Evolutionary conservation across 768 basidiomycete species (phyloP), one percentile per base, ranked within the genome.

Genomic region (Suillus fuscotomentosus): DNA sequence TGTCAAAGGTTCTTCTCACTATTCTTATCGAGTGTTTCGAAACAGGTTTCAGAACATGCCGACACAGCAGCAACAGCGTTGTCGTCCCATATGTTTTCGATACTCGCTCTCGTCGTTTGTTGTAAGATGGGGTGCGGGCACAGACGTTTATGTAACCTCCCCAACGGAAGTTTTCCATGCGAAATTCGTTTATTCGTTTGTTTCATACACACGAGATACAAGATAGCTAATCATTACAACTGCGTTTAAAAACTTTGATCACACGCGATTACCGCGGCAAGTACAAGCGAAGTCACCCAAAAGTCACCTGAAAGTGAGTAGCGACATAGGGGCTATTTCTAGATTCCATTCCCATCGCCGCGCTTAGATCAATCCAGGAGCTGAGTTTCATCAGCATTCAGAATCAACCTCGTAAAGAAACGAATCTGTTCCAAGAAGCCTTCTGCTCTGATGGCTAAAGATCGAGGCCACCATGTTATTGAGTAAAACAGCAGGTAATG

Each of bases 351-450:
- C 36, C 36, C 31, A 57, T 36, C 38, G 39, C 15, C 10, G 41
- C 17, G 15, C 38, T 61, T n/a, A n/a, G 11, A n/a, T 70, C 55
- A 71, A 20, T 60, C 67, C 60, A 73, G 31, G 57, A 72, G 61
- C 45, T 68, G 34, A 20, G 74, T 67, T 55, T 70, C 70, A 53
- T 79, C 77, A 51, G 72, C 68, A 50, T 79, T 75, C 20, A 79
- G 68, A 51, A 78, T 71, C 7, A 79, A 65, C 53, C 70, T 68
- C 2, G 77, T 72, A 47, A 72, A 71, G 68, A 77, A 79, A 11
- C 71, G 70, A 42, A 80, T 73, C 15, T 70, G 63, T 27, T 73
- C 71, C 64, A 79, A 64, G 62, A 76, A 71, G 11, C 66, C 72
- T 42, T 71, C 72, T 22, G 70, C 72, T 24, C 68, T 69, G 17